Evolutionary conservation across 331 rosid species (phyloP).

Genomic region (Acacia pycnantha): DNA sequence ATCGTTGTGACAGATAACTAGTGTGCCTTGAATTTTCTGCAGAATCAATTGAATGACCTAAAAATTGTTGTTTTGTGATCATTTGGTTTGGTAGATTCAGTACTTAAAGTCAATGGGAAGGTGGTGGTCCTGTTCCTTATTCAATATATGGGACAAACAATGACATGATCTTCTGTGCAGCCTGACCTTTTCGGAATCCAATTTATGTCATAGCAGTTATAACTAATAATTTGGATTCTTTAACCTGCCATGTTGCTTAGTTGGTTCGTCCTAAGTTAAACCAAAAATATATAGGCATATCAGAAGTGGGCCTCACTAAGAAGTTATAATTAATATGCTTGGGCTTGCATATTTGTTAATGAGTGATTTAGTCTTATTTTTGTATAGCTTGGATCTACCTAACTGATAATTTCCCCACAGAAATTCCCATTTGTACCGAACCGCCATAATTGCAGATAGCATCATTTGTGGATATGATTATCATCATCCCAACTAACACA

Average conservation of each 20-base stretch:
- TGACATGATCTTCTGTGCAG: conserved; percentile 26
- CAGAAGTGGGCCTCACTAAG: not conserved
- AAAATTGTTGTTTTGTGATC: conserved; percentile 27
- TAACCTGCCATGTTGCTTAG: conserved; percentile 48
- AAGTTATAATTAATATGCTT: not conserved
- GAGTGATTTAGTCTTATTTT: not conserved
- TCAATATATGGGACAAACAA: conserved; percentile 43
- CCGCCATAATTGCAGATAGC: conserved; percentile 34
- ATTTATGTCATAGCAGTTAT: conserved; percentile 28
- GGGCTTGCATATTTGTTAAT: not conserved
- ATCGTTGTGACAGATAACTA: not conserved
- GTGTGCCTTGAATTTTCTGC: not conserved
- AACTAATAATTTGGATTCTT: conserved; percentile 47
- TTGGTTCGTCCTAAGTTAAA: conserved; percentile 34
- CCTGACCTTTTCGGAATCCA: conserved; percentile 28
- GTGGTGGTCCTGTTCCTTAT: conserved; percentile 46
- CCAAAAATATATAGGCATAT: not conserved
- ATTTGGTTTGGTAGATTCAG: conserved; percentile 41
- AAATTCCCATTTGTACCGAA: conserved; percentile 14
- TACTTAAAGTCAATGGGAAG: conserved; percentile 28
- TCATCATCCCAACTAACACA: conserved; percentile 50
- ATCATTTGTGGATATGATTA: conserved; percentile 35
- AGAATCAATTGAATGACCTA: conserved; percentile 14
- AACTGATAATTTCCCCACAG: not conserved
- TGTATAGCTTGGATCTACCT: not conserved